Conservation (phyloP, 257 asterid genomes). For the Solanum clarkiae region DNA sequence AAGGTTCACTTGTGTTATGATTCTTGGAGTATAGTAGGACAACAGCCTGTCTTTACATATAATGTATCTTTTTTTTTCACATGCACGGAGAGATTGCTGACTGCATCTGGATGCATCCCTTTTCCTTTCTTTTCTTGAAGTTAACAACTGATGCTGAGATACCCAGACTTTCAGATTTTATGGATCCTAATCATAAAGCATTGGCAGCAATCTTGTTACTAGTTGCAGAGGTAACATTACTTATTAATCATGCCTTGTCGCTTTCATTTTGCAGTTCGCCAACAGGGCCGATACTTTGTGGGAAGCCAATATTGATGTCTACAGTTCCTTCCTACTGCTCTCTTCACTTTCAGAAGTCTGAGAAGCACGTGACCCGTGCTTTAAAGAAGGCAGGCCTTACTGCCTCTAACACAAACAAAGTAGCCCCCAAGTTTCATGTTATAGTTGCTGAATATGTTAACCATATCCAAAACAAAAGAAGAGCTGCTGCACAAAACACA, state of each 20-base stretch:
- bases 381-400: slow-evolving; percentile 74
- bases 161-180: neutral
- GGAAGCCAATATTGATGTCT: slow-evolving; percentile 78
- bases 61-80: neutral
- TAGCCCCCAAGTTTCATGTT: slow-evolving; percentile 77
- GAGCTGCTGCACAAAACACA: slow-evolving; percentile 43
- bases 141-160: neutral
- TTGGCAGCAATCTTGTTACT: neutral
- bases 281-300: slow-evolving; percentile 75
- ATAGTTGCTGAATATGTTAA: slow-evolving; percentile 48
- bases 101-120: neutral
- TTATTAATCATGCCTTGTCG: neutral
- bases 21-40: neutral
- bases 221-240: neutral
- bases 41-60: neutral
- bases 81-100: neutral
- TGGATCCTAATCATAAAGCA: neutral
- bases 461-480: slow-evolving; percentile 69
- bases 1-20: neutral
- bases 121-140: neutral
- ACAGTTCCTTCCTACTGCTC: slow-evolving; percentile 73
- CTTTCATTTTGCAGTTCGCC: slow-evolving; percentile 44
- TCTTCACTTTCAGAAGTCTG: slow-evolving; percentile 69
- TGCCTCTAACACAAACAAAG: slow-evolving; percentile 53
- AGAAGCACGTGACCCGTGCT: slow-evolving; percentile 66